Conservation (phyloP, 768 basidiomycete species). For the Amanita polypyramis region DNA sequence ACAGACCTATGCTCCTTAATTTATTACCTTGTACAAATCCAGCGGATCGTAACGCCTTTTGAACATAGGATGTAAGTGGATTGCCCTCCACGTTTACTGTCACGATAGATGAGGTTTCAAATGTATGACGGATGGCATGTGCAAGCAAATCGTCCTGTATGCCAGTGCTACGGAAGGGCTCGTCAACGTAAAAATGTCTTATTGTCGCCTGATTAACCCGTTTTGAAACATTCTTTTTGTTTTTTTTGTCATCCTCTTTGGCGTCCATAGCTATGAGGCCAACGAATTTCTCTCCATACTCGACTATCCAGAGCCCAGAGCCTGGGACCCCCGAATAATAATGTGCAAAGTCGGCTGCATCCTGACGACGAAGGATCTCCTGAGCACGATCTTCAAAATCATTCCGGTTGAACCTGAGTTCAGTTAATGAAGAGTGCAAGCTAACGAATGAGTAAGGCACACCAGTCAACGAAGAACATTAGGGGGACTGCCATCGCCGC, state of each 20-base stretch:
- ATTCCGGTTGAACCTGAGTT: slow-evolving; percentile 56
- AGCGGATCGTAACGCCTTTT: slow-evolving; percentile 30
- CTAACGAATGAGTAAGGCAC: slow-evolving; percentile 10
- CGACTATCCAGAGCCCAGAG: slow-evolving; percentile 64
- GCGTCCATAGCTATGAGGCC: slow-evolving; percentile 69
- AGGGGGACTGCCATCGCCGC: slow-evolving; percentile 52
- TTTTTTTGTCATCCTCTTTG: slow-evolving; percentile 26
- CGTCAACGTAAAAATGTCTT: slow-evolving; percentile 69
- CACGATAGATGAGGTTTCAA: slow-evolving; percentile 33
- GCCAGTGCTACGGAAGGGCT: slow-evolving; percentile 41
- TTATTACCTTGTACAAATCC: slow-evolving; percentile 41
- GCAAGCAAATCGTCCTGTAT: slow-evolving; percentile 58
- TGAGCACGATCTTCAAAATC: slow-evolving; percentile 48
- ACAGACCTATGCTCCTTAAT: slow-evolving; percentile 38
- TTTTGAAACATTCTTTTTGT: slow-evolving; percentile 16
- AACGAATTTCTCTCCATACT: slow-evolving; percentile 45
- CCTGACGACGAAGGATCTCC: slow-evolving; percentile 40
- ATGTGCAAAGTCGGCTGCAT: slow-evolving; percentile 38
- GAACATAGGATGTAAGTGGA: slow-evolving; percentile 40
- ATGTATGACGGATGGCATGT: slow-evolving; percentile 50
- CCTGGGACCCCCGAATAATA: slow-evolving; percentile 53
- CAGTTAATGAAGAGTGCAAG: not conserved
- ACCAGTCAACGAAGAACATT: slow-evolving; percentile 68
- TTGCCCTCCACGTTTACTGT: slow-evolving; percentile 36
- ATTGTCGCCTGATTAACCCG: slow-evolving; percentile 37